A percentile compares a stretch with the other conserved stretches of the same genome.
phyloP scores from a whole-genome alignment of 495 filamentous ascomycete species.

The Annulohypoxylon bovei region DNA sequence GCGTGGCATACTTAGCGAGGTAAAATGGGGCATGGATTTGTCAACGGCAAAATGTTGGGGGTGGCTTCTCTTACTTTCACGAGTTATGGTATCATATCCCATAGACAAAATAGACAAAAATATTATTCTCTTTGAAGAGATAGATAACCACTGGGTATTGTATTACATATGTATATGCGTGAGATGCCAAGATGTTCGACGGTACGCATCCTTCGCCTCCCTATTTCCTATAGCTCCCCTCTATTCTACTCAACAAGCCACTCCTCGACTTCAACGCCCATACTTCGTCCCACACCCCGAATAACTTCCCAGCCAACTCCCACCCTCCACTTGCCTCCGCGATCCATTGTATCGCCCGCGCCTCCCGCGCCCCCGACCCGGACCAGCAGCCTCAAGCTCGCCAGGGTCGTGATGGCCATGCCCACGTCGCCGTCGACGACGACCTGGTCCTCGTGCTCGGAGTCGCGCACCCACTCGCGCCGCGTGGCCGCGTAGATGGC shows the following conservation, averaged over 20 bases:
- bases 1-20: constrained; percentile 13
- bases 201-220: not conserved
- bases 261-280: constrained; percentile 77
- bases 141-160: not conserved
- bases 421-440: constrained; percentile 70
- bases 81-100: not conserved
- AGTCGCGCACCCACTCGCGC: constrained; percentile 68
- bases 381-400: constrained; percentile 78
- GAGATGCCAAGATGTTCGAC: not conserved
- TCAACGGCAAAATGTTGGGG: constrained; percentile 3
- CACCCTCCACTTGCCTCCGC: constrained; percentile 75
- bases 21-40: not conserved
- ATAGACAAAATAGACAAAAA: constrained; percentile 17
- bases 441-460: constrained; percentile 19
- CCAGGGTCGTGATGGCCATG: constrained; percentile 81
- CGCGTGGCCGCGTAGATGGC: constrained; percentile 86
- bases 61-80: constrained; percentile 9
- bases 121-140: constrained; percentile 13
- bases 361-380: constrained; percentile 51
- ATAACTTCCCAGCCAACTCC: constrained; percentile 81
- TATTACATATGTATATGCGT: not conserved
- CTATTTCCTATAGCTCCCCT: not conserved
- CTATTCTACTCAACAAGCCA: constrained; percentile 68
- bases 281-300: constrained; percentile 68
- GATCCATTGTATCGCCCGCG: constrained; percentile 68